Evolutionary conservation across 805 yeast genomes (phyloP).

Genomic region (Nakazawaea ishiwadae): DNA sequence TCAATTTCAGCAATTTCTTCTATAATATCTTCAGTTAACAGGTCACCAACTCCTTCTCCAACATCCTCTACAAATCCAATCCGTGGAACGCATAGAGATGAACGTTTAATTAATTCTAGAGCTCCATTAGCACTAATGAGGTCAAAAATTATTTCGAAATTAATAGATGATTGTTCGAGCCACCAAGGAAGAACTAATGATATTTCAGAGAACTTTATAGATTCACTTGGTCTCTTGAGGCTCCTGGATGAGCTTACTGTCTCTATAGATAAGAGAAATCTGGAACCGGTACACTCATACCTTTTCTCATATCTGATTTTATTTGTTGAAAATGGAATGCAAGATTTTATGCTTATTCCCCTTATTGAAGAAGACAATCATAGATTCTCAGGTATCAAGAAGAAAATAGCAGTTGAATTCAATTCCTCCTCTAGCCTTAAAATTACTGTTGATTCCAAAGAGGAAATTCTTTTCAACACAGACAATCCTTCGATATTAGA

Average conservation of each 20-base stretch:
- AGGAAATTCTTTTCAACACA: slow-evolving; percentile 2
- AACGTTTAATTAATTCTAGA: background rate
- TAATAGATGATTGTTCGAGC: slow-evolving; percentile 8
- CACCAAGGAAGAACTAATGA: background rate
- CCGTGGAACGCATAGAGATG: background rate
- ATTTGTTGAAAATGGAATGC: slow-evolving; percentile 12
- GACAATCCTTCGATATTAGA: slow-evolving; percentile 17
- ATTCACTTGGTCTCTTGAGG: slow-evolving; percentile 25
- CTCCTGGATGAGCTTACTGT: slow-evolving; percentile 22
- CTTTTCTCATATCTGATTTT: slow-evolving; percentile 23
- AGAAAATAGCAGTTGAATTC: slow-evolving; percentile 11
- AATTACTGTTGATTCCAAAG: slow-evolving; percentile 1
- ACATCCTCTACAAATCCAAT: slow-evolving; percentile 1
- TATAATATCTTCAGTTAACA: slow-evolving; percentile 26
- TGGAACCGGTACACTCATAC: slow-evolving; percentile 21
- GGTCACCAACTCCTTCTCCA: slow-evolving; percentile 15
- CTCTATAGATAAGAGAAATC: slow-evolving; percentile 11
- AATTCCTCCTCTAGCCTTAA: slow-evolving; percentile 13
- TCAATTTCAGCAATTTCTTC: slow-evolving; percentile 28
- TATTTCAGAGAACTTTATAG: slow-evolving; percentile 15
- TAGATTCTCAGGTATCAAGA: background rate
- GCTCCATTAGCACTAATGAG: slow-evolving; percentile 14
- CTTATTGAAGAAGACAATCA: background rate
- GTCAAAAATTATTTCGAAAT: slow-evolving; percentile 19
- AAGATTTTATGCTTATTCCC: slow-evolving; percentile 4